These are phyloP conservation scores for Eustoma russellianum DNA, from an alignment of 257 asterid genomes.

Conservation along the genomic window DNA sequence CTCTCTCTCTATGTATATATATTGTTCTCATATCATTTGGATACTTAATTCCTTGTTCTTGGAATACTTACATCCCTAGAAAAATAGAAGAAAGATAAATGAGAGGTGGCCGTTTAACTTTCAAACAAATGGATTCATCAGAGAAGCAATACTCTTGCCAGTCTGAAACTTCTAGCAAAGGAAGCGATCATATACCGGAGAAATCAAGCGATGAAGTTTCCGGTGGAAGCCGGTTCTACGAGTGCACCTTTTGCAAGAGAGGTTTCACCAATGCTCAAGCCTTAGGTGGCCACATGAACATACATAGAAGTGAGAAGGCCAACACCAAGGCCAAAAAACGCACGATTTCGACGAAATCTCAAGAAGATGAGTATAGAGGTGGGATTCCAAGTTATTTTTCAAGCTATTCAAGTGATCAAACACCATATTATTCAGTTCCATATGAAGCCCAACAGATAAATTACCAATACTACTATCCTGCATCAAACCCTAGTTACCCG, in stretches of 20 bases:
- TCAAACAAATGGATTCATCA: background rate
- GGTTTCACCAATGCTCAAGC: conserved; percentile 34
- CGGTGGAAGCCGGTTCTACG: conserved; percentile 13
- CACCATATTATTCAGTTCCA: conserved; percentile 4
- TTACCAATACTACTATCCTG: conserved; percentile 15
- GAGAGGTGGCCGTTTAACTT: too few species aligned
- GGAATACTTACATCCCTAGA: background rate
- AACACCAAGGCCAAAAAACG: background rate
- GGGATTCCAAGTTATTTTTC: conserved; percentile 1
- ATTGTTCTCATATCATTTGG: background rate
- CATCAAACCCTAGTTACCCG: conserved; percentile 13
- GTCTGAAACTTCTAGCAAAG: conserved; percentile 10
- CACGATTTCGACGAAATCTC: background rate
- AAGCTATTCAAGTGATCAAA: conserved; percentile 1
- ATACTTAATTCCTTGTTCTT: background rate
- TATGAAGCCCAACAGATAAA: background rate
- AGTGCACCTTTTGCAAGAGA: conserved; percentile 29
- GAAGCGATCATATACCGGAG: conserved; percentile 1
- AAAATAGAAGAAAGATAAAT: background rate
- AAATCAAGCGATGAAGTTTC: conserved; percentile 1
- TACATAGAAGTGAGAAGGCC: conserved; percentile 23
- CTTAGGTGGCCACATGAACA: conserved; percentile 32
- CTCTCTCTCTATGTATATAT: background rate
- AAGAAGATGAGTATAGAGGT: conserved; percentile 1
- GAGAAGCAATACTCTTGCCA: background rate